phyloP scores from a whole-genome alignment of 352 stramenopile genomes.

The Phytophthora fragariae region DNA sequence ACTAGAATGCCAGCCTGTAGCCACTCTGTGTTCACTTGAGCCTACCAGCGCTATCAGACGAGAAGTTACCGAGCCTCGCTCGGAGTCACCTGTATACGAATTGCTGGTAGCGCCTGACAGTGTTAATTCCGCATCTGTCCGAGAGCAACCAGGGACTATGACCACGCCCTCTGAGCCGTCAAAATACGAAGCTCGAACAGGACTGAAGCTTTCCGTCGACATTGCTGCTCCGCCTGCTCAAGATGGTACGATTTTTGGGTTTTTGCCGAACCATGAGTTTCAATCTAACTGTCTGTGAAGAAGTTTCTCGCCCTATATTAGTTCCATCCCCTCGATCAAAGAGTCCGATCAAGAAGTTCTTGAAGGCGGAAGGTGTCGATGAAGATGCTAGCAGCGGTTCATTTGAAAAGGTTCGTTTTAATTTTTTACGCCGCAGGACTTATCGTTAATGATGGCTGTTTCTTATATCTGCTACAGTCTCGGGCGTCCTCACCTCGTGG shows the following conservation, averaged over 20 bases:
- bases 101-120: background rate
- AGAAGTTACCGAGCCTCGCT: background rate
- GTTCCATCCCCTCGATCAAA: constrained; percentile 60
- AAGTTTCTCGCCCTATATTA: constrained; percentile 59
- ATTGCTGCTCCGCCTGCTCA: constrained; percentile 46
- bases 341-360: constrained; percentile 40
- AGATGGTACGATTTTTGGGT: constrained; percentile 47
- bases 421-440: background rate
- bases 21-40: background rate
- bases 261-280: background rate
- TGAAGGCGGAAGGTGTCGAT: constrained; percentile 20
- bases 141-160: background rate
- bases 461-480: constrained; percentile 40
- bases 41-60: background rate
- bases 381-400: constrained; percentile 29
- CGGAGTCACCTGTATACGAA: constrained; percentile 2
- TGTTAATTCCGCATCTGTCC: background rate
- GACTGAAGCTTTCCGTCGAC: constrained; percentile 61
- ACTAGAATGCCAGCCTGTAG: constrained; percentile 6
- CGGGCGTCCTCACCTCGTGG: constrained; percentile 73
- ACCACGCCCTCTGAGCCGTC: constrained; percentile 21
- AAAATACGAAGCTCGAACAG: constrained; percentile 63
- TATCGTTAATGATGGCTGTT: background rate
- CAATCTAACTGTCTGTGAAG: constrained; percentile 9
- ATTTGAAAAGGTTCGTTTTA: constrained; percentile 68